Evolutionary conservation across 2,329 filamentous ascomycete species (phyloP).

Genomic region (Bisporella sp.): DNA sequence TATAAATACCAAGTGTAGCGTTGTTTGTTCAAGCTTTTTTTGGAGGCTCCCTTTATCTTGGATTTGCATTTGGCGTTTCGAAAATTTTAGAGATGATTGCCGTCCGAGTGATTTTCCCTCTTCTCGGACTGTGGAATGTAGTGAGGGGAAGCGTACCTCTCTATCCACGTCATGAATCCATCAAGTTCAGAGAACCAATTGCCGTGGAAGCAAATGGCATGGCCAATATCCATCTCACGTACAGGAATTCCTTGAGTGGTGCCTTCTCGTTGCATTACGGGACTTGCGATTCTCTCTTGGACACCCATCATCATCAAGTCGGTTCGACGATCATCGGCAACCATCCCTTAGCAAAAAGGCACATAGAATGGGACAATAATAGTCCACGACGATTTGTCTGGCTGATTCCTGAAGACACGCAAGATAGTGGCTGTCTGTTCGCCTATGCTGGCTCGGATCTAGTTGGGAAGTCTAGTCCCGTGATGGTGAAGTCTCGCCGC

Average conservation of each 20-base stretch:
- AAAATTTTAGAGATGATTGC: too few relatives aligned
- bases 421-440: slow-evolving; percentile 28
- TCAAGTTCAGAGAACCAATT: not conserved
- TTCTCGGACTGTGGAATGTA: too few relatives aligned
- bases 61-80: too few relatives aligned
- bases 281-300: not conserved
- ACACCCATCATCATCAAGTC: slow-evolving; percentile 8
- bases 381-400: slow-evolving; percentile 34
- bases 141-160: too few relatives aligned
- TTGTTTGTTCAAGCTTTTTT: too few relatives aligned
- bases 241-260: slow-evolving; percentile 2
- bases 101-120: too few relatives aligned
- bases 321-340: slow-evolving; percentile 28
- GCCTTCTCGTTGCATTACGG: slow-evolving; percentile 12
- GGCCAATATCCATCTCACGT: slow-evolving; percentile 6
- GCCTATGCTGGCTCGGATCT: slow-evolving; percentile 25
- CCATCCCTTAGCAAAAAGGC: slow-evolving; percentile 35
- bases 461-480: slow-evolving; percentile 12
- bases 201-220: slow-evolving; percentile 3
- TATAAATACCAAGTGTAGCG: too few relatives aligned
- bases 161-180: not conserved
- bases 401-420: slow-evolving; percentile 27
- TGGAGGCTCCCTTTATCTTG: too few relatives aligned
- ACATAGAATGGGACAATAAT: slow-evolving; percentile 37
- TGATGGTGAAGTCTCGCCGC: slow-evolving; percentile 7